These are phyloP conservation scores for Pistacia vera DNA, from an alignment of 345 rosid genomes.

Conservation along the genomic window DNA sequence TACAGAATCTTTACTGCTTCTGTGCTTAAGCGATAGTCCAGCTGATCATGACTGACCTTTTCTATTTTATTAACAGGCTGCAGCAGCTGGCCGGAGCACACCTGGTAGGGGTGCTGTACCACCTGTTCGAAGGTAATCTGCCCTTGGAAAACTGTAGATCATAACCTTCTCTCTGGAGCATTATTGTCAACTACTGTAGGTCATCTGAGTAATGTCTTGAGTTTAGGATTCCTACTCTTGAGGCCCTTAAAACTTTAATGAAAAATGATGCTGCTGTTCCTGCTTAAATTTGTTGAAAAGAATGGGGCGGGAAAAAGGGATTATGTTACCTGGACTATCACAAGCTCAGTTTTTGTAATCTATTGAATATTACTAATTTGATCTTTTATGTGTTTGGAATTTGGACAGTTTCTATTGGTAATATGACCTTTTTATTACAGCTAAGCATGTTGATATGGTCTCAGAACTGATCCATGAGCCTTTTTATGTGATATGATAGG, in stretches of 20 bases:
- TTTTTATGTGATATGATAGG: neutral
- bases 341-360: constrained; percentile 1
- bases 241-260: neutral
- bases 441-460: neutral
- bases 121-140: constrained; percentile 65
- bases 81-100: constrained; percentile 79
- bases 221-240: neutral
- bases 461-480: neutral
- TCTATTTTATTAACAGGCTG: constrained; percentile 43
- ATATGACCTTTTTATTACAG: neutral
- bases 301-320: neutral
- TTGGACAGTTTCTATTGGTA: neutral
- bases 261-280: constrained; percentile 10
- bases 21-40: neutral
- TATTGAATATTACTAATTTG: neutral
- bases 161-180: neutral
- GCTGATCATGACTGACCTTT: neutral
- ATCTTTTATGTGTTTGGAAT: neutral
- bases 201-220: constrained; percentile 5
- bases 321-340: neutral
- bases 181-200: neutral
- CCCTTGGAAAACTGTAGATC: neutral
- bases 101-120: constrained; percentile 81
- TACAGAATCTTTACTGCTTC: neutral
- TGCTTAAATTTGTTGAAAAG: neutral